Evolutionary conservation across 2,329 filamentous ascomycete species (phyloP).

Genomic region (Apiospora kogelbergensis): DNA sequence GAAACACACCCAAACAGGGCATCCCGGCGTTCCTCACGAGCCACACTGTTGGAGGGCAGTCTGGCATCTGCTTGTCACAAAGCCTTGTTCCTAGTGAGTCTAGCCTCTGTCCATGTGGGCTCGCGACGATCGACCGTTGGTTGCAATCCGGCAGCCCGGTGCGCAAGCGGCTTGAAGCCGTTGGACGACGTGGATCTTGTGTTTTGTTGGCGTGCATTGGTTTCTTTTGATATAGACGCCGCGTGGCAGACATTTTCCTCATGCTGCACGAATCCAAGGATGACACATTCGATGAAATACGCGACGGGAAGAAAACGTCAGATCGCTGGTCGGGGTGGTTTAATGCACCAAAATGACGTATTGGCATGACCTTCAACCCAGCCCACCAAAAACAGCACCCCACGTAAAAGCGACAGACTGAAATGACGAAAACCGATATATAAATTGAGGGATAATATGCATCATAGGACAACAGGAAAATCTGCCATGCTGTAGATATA

Average conservation of each 20-base stretch:
- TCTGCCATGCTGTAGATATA: neutral
- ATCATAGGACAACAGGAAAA: neutral
- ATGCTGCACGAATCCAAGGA: neutral
- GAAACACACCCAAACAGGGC: conserved; percentile 8
- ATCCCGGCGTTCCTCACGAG: neutral
- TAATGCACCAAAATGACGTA: neutral
- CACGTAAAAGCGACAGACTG: neutral
- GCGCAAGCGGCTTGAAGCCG: neutral
- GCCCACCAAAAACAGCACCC: neutral
- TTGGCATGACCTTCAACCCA: neutral
- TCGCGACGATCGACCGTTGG: neutral
- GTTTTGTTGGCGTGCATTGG: neutral
- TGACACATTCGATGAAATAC: neutral
- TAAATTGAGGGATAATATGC: neutral
- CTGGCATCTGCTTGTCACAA: too few species aligned
- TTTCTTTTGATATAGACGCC: neutral
- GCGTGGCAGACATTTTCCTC: neutral
- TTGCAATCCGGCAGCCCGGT: neutral
- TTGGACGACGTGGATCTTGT: neutral
- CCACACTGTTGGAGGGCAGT: neutral
- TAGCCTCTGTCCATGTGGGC: neutral
- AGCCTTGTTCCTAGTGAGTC: neutral
- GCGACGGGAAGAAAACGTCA: neutral
- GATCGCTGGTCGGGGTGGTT: neutral
- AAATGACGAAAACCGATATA: neutral